phyloP scores from a whole-genome alignment of 1,284 basidiomycete genomes.

The Leccinum proliferum region DNA sequence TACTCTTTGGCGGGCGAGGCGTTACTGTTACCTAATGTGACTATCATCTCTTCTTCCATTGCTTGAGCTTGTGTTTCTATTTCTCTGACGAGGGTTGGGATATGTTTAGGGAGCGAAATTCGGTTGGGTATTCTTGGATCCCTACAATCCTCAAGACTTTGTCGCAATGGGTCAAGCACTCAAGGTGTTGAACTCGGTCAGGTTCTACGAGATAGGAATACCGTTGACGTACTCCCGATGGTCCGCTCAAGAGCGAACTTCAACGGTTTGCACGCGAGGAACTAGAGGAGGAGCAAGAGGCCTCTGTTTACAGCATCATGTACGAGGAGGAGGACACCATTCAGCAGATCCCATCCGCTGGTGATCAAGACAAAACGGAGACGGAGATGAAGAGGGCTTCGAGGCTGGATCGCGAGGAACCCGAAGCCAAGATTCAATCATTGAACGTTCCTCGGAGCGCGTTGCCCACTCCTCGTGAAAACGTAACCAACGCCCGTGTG shows the following conservation, averaged over 20 bases:
- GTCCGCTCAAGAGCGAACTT: conserved; percentile 64
- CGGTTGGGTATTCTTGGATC: too few relatives aligned
- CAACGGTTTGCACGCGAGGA: conserved; percentile 46
- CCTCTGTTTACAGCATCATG: conserved; percentile 20
- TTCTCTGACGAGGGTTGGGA: too few relatives aligned
- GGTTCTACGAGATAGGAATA: too few relatives aligned
- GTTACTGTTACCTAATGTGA: conserved; percentile 62
- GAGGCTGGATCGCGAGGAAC: conserved; percentile 43
- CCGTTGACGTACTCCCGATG: too few relatives aligned
- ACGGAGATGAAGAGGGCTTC: conserved; percentile 35
- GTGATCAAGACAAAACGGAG: conserved; percentile 46
- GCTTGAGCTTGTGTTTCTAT: background rate
- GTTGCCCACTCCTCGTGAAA: conserved; percentile 30
- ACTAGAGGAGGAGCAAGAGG: conserved; percentile 6
- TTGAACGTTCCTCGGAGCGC: conserved; percentile 29
- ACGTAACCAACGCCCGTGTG: conserved; percentile 30
- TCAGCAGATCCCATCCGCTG: conserved; percentile 24
- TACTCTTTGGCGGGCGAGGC: conserved; percentile 71
- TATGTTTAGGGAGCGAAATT: too few relatives aligned
- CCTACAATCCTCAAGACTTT: too few relatives aligned
- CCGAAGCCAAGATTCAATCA: conserved; percentile 43
- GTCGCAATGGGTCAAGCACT: too few relatives aligned
- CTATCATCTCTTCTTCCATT: conserved; percentile 15
- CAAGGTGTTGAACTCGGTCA: too few relatives aligned
- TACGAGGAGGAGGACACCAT: conserved; percentile 31